Evolutionary conservation across 2,329 filamentous ascomycete species (phyloP).

Genomic region (Cytospora paraplurivora): DNA sequence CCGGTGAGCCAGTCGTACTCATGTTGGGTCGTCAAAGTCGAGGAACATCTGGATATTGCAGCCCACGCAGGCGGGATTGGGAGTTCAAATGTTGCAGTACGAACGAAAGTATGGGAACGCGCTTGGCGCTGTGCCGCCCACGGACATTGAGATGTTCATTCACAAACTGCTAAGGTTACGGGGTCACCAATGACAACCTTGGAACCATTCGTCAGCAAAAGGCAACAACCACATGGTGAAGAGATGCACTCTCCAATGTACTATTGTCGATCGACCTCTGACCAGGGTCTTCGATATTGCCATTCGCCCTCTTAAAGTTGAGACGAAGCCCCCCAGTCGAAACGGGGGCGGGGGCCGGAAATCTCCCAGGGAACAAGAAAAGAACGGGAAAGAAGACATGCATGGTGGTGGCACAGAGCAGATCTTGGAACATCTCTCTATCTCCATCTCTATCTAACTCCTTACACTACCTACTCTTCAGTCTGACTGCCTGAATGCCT

Average conservation of each 20-base stretch:
- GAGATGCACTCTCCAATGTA: background rate
- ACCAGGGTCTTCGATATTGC: slow-evolving; percentile 15
- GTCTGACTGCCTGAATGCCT: background rate
- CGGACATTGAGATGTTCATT: slow-evolving; percentile 1
- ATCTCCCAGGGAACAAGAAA: slow-evolving; percentile 21
- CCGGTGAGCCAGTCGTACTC: too few species aligned
- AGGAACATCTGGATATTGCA: background rate
- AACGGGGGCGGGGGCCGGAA: slow-evolving; percentile 16
- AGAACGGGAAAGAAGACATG: slow-evolving; percentile 4
- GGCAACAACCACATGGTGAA: background rate
- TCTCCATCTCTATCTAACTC: too few species aligned
- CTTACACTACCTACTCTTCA: background rate
- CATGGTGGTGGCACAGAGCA: background rate
- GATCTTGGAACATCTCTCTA: background rate
- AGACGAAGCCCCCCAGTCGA: slow-evolving; percentile 28
- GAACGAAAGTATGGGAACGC: background rate
- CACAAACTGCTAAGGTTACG: background rate
- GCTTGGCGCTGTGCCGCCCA: slow-evolving; percentile 1
- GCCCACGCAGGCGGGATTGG: background rate
- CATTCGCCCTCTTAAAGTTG: slow-evolving; percentile 25
- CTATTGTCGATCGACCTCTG: slow-evolving; percentile 10
- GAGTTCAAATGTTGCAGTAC: background rate
- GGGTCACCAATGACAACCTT: background rate
- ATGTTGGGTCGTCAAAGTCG: slow-evolving; percentile 3
- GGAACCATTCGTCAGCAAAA: background rate